These are phyloP conservation scores for Tieghemostelium lacteum DNA, from an alignment of 78 protist species.

Conservation along the genomic window DNA sequence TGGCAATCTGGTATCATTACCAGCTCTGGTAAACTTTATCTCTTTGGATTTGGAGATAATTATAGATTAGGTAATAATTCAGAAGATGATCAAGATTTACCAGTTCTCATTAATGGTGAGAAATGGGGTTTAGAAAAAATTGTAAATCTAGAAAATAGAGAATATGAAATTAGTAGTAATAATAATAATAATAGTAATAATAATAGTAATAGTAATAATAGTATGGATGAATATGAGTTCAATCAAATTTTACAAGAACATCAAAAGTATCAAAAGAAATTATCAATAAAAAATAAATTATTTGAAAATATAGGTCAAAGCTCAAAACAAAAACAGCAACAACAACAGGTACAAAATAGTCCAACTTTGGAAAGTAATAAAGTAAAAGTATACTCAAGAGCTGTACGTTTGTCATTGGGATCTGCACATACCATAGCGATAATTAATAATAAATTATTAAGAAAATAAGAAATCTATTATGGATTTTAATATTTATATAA, in stretches of 20 bases:
- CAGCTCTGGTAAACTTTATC: constrained; percentile 37
- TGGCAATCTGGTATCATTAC: constrained; percentile 69
- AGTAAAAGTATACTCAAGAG: constrained; percentile 35
- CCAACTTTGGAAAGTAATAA: background rate
- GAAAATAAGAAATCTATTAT: background rate
- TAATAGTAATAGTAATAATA: background rate
- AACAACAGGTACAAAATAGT: background rate
- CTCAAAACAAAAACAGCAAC: background rate
- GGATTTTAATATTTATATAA: background rate
- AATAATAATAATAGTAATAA: background rate
- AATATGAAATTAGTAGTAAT: background rate
- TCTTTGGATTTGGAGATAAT: constrained; percentile 71
- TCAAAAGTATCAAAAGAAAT: constrained; percentile 1
- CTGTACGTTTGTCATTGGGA: constrained; percentile 17
- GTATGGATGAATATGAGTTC: too few species aligned
- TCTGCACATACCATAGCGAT: constrained; percentile 28
- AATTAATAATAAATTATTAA: constrained; percentile 11
- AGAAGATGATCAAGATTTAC: constrained; percentile 56
- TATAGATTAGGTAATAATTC: constrained; percentile 29
- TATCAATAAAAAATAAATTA: background rate
- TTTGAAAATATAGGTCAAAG: background rate
- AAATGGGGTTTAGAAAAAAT: constrained; percentile 38
- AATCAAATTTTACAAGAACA: background rate
- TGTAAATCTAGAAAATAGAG: background rate
- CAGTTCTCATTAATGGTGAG: background rate